Percentiles rank a stretch among this genome's conserved stretches.
Evolutionary conservation across 441 rosid species (phyloP).

Genomic region (Brassica hybrid): DNA sequence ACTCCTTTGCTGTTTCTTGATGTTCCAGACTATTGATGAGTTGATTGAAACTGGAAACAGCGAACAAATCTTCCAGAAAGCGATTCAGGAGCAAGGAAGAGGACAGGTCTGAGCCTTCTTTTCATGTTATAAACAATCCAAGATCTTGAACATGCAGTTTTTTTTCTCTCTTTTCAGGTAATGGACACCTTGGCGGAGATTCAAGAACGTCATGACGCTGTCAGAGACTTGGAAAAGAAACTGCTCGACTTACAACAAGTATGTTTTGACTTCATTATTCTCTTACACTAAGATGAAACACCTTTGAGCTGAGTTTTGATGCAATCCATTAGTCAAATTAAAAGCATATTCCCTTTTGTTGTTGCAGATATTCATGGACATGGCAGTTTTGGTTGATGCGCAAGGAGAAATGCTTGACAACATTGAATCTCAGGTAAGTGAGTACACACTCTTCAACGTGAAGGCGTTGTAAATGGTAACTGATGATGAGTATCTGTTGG

Average conservation of each 20-base stretch:
- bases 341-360: neutral
- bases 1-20: constrained; percentile 15
- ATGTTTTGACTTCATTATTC: constrained; percentile 26
- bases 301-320: constrained; percentile 15
- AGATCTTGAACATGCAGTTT: neutral
- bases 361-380: constrained; percentile 86
- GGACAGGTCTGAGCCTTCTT: constrained; percentile 63
- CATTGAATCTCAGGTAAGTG: constrained; percentile 85
- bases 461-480: neutral
- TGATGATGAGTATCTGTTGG: neutral
- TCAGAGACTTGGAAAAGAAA: constrained; percentile 84
- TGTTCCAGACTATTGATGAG: constrained; percentile 75
- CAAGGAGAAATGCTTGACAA: constrained; percentile 98
- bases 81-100: constrained; percentile 90
- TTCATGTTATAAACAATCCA: constrained; percentile 4
- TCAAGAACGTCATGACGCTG: constrained; percentile 97
- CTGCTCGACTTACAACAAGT: constrained; percentile 95
- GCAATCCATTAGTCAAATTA: constrained; percentile 11
- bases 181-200: constrained; percentile 88
- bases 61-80: constrained; percentile 91
- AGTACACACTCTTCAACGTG: too few species aligned
- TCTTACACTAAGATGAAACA: constrained; percentile 22
- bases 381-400: constrained; percentile 97
- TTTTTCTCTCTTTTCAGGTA: constrained; percentile 50
- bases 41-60: constrained; percentile 92